Base-by-base conservation (phyloP, 2,329 filamentous ascomycete genomes). In the Botrytis pseudocinerea region DNA sequence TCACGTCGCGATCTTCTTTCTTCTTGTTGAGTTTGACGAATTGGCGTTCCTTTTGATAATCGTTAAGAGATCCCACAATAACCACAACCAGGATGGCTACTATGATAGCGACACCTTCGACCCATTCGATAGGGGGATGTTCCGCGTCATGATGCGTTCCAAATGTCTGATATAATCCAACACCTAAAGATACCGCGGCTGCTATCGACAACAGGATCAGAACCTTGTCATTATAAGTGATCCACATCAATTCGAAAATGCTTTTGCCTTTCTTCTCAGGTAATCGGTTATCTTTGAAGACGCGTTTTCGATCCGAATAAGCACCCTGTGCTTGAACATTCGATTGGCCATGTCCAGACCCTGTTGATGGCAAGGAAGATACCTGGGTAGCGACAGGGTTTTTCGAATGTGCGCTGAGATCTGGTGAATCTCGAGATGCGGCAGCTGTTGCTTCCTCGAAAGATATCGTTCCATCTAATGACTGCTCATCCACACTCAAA, bases 151-250 rank as follows among this genome's bases (percentile, higher is more conserved):
- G 83, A n/a, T 83, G 78, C 4, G 86, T 85, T 25, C 87, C 89
- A 69, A 91, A 85, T 1, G 91, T 90, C 78, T 94, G 90, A 78
- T 93, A 94, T 1, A 94, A 87, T 63, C 92, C 92, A 59, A 95
- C 87, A 0, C 89, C 90, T 40, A 95, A 84, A 2, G 92, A 94
- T 51, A 95, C 89, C n/a, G 88, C 84, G 1, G 92, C 92, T 12
- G 92, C 92, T 32, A 90, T 85, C 1, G 91, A 91, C 73, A 94
- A 84, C 7, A 94, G 83, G 71, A 94, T 92, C 70, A 94, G 84
- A 18, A 95, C 89, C 78, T 94, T 95, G 82, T 95, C 92, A 79
- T 94, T 94, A 82, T 93, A 93, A 1, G 92, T 92, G 78, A 93
- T 91, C 92, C 92, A 95, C 75, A 90, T 90, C 25, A 94, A 83